Evolutionary conservation across 768 basidiomycete genomes (phyloP), one percentile per base, ranked within the genome.

Genomic region (Lepiota venenata): DNA sequence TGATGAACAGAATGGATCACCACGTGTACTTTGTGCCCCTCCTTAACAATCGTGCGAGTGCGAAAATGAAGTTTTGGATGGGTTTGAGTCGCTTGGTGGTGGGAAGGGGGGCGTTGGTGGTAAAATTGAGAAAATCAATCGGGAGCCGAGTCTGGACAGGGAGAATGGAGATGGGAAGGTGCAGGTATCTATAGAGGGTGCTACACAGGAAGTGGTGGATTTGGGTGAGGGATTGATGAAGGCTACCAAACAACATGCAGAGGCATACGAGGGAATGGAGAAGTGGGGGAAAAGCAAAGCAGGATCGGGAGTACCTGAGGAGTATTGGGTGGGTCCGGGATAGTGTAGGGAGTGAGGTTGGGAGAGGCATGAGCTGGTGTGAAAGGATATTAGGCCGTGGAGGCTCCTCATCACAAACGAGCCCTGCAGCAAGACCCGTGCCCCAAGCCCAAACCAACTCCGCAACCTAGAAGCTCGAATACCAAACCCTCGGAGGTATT

Each of bases 201-300:
- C 70, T 74, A 52, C 59, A 80, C 35, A n/a, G 66, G 72, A 44
- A 16, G 74, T 74, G 7, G 77, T 94, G 10, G 85, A 92, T 65
- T 73, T 96, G 16, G 76, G 71, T 0, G 91, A 91, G 51, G 88
- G 81, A 8, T 71, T 91, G 40, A 76, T 88, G 40, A 98, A 97
- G 69, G 93, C 93, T 2, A 74, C 86, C 58, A 83, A 79, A 56
- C 74, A 92, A 50, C 82, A 95, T 10, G 95, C 95, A 1, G 87
- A 90, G 67, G 92, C 91, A 5, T 78, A 79, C 54, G 96, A 98
- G 67, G 89, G 85, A 51, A 74, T 77, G 57, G 96, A 99, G 73
- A 90, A 87, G 66, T 99, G 94, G 95, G 79, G 76, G 10, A 74
- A n/a, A 78, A 27, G 95, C 95, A 6, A 70, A 74, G 61, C 71